Evolutionary conservation across 768 basidiomycete species (phyloP).

Genomic region (Auricularia sp.): DNA sequence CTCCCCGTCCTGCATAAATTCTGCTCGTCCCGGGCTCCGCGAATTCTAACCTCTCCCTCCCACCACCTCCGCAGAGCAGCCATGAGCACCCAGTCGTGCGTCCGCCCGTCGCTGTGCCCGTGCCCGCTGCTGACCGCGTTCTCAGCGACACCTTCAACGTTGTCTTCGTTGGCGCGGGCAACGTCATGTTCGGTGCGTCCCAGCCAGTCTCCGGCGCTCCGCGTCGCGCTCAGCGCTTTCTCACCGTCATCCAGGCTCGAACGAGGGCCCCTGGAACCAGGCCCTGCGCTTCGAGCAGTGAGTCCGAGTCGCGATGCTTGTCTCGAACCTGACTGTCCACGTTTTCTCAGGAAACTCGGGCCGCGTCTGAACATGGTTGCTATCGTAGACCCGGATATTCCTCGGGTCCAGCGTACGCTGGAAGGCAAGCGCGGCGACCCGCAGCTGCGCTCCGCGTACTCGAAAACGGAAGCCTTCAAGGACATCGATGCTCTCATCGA

Average conservation of each 20-base stretch:
- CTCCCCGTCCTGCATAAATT: too few relatives aligned
- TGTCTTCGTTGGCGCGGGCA: slow-evolving; percentile 90
- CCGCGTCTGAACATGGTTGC: slow-evolving; percentile 92
- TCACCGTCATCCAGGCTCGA: slow-evolving; percentile 44
- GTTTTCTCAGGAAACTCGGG: slow-evolving; percentile 68
- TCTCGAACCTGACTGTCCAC: background rate
- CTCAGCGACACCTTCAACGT: slow-evolving; percentile 75
- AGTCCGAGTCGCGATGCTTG: slow-evolving; percentile 16
- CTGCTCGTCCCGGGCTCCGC: background rate
- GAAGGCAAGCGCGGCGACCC: slow-evolving; percentile 78
- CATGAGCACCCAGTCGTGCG: background rate
- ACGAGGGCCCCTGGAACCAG: slow-evolving; percentile 89
- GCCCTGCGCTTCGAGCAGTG: slow-evolving; percentile 86
- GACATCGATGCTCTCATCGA: slow-evolving; percentile 78
- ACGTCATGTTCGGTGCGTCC: slow-evolving; percentile 87
- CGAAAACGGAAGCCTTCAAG: slow-evolving; percentile 75
- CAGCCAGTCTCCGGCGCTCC: background rate
- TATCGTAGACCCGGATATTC: slow-evolving; percentile 80
- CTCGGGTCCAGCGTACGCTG: slow-evolving; percentile 70
- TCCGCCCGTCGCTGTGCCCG: background rate
- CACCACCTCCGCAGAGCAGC: background rate
- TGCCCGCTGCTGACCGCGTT: background rate
- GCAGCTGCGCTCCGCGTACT: slow-evolving; percentile 89
- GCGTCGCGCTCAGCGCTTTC: background rate
- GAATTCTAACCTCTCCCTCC: background rate